A percentile compares a stretch with the other conserved stretches of the same genome.
These are phyloP conservation scores for Lipomyces orientalis DNA, from an alignment of 805 yeast genomes.

Conservation along the genomic window DNA sequence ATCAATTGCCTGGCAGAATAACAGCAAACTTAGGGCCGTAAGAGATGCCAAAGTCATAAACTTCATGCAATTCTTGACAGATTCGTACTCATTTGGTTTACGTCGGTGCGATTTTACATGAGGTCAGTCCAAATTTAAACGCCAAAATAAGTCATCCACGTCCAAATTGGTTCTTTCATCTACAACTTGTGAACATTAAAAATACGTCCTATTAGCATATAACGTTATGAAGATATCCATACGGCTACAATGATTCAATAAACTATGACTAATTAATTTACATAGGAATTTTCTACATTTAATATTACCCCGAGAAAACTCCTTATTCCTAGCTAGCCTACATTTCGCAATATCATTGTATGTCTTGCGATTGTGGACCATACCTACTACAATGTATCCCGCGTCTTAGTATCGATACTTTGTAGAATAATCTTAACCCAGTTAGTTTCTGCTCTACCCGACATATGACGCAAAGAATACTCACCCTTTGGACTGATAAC, in stretches of 20 bases:
- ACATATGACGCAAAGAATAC: not conserved
- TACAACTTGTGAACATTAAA: not conserved
- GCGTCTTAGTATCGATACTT: slow-evolving; percentile 37
- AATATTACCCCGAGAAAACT: not conserved
- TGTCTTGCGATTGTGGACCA: not conserved
- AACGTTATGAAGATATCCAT: not conserved
- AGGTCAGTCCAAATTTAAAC: not conserved
- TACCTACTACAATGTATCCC: not conserved
- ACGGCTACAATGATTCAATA: not conserved
- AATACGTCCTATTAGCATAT: not conserved
- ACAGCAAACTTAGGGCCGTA: not conserved
- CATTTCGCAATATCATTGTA: not conserved
- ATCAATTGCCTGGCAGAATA: not conserved
- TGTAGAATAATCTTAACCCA: slow-evolving; percentile 39
- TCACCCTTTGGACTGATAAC: slow-evolving; percentile 74
- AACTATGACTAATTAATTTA: not conserved
- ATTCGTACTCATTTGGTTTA: not conserved
- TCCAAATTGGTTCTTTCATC: not conserved
- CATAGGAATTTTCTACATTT: not conserved
- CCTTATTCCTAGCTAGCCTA: not conserved
- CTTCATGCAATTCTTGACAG: not conserved
- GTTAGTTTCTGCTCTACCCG: not conserved
- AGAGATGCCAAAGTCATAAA: not conserved
- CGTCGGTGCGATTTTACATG: not conserved
- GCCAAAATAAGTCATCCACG: not conserved